Conservation (phyloP, 23 red algal species). For the Gracilaria domingensis region DNA sequence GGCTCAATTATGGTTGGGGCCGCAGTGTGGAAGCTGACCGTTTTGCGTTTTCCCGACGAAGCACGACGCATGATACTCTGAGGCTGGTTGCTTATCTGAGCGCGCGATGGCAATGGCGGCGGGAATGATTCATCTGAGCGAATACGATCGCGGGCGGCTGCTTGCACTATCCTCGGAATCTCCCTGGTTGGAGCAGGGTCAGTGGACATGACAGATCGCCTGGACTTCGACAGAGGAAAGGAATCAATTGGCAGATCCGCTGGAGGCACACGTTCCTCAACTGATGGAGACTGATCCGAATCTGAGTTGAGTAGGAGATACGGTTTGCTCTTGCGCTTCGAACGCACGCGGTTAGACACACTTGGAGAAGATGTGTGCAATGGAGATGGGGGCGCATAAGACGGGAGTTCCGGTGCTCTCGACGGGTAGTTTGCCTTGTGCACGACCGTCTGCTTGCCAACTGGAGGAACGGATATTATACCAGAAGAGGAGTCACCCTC, state of each 20-base stretch:
- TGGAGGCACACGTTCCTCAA: conserved; percentile 3
- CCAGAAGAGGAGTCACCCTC: conserved; percentile 62
- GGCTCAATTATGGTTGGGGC: conserved; percentile 65
- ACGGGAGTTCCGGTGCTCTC: conserved; percentile 14
- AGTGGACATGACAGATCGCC: conserved; percentile 6
- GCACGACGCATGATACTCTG: conserved; percentile 64
- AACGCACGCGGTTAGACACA: conserved; percentile 9
- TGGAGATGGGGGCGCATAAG: conserved; percentile 28
- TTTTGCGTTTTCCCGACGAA: conserved; percentile 58
- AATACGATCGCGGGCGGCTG: conserved; percentile 10
- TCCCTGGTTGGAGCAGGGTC: conserved; percentile 22
- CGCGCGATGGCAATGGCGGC: neutral
- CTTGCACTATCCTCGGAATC: neutral
- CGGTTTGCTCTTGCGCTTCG: conserved; percentile 68
- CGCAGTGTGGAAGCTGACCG: conserved; percentile 59
- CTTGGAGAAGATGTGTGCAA: conserved; percentile 9
- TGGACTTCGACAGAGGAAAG: conserved; percentile 5
- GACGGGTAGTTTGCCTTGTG: conserved; percentile 50
- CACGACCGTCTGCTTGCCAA: conserved; percentile 51
- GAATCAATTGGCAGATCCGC: conserved; percentile 21
- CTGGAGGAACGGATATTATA: conserved; percentile 16
- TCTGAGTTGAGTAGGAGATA: neutral
- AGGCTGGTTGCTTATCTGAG: neutral
- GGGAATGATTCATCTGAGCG: conserved; percentile 27
- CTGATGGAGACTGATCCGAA: neutral